These are phyloP conservation scores for Acanthamoeba culbertsoni DNA, from an alignment of 208 protist species.

Conservation along the genomic window DNA sequence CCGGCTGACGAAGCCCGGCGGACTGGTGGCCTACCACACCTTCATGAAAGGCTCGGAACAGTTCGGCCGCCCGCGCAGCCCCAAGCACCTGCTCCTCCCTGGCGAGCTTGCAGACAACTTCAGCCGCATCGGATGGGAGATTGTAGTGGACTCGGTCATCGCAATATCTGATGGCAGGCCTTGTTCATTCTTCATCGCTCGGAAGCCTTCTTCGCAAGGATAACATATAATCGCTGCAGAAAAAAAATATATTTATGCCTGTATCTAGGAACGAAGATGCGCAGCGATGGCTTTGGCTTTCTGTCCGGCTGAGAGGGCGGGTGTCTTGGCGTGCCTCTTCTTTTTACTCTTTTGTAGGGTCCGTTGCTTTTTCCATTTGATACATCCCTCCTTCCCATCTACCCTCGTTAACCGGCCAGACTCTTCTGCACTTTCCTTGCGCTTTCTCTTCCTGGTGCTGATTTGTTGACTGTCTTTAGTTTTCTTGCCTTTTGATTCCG, in stretches of 20 bases:
- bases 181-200: neutral
- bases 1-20: neutral
- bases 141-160: neutral
- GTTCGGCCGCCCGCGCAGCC: neutral
- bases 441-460: no score
- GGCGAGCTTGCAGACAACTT: neutral
- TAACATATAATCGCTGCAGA: no score
- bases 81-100: neutral
- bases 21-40: neutral
- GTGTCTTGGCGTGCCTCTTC: no score
- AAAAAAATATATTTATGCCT: no score
- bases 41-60: slow-evolving; percentile 33
- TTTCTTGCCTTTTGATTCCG: neutral
- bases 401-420: no score
- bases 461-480: neutral
- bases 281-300: no score
- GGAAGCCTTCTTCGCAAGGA: neutral
- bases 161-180: neutral
- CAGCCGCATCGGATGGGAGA: neutral
- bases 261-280: no score
- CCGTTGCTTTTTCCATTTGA: no score
- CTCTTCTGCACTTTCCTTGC: no score
- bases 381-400: no score
- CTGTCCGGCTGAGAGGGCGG: no score
- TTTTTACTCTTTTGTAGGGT: no score